Evolutionary conservation across 2,329 filamentous ascomycete genomes (phyloP).

Genomic region (Colletotrichum incanum): DNA sequence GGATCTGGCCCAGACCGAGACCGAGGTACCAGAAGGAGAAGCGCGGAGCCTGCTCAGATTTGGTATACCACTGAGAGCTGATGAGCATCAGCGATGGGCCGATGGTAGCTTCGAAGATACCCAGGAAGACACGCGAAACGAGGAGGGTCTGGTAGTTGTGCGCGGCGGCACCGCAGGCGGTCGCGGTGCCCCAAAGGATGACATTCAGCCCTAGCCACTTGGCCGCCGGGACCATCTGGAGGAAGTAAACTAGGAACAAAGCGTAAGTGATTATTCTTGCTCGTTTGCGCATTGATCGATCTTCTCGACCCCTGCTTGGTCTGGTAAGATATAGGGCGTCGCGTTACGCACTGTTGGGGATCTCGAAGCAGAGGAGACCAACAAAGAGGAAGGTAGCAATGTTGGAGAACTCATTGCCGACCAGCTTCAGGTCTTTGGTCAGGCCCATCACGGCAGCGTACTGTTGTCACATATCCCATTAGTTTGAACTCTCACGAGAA

Average conservation of each 20-base stretch:
- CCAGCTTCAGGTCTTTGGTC: slow-evolving; percentile 66
- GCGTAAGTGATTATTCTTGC: not conserved
- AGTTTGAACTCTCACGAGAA: not conserved
- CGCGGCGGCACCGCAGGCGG: slow-evolving; percentile 68
- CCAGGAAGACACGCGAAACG: slow-evolving; percentile 70
- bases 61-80: slow-evolving; percentile 72
- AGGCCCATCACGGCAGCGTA: slow-evolving; percentile 79
- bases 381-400: slow-evolving; percentile 76
- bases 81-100: slow-evolving; percentile 74
- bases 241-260: slow-evolving; percentile 63
- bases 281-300: not conserved
- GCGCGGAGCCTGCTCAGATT: slow-evolving; percentile 70
- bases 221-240: slow-evolving; percentile 73
- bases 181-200: slow-evolving; percentile 71
- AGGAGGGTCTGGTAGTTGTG: slow-evolving; percentile 69
- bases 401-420: slow-evolving; percentile 74
- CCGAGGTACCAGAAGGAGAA: slow-evolving; percentile 75
- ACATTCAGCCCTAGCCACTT: slow-evolving; percentile 75
- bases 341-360: slow-evolving; percentile 67
- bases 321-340: slow-evolving; percentile 39
- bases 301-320: not conserved
- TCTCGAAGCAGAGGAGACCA: slow-evolving; percentile 71
- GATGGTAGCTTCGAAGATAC: slow-evolving; percentile 74
- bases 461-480: slow-evolving; percentile 52
- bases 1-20: slow-evolving; percentile 70